Base-by-base conservation (phyloP, 2,329 filamentous ascomycete genomes). In the Aspergillus brasiliensis region DNA sequence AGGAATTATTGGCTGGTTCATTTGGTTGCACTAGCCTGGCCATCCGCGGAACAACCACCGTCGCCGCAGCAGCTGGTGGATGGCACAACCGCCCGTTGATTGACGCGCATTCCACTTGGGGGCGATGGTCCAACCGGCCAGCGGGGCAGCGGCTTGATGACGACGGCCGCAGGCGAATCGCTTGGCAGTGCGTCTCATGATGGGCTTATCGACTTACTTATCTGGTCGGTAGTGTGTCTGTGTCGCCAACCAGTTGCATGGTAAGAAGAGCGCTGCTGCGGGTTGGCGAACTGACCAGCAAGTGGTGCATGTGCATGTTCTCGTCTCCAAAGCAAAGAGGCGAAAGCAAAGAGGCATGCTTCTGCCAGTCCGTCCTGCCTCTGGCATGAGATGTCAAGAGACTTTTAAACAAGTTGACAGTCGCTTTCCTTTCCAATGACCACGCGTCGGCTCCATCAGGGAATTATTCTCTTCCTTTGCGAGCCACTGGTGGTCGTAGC, bases 61-160 rank as follows among this genome's bases (percentile, higher is more conserved):
- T 37, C 8, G 40, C 19, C 19, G 19, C 38, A 55, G 40, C 52
- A 31, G 31, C 51, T 52, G 51, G 34, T 34, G 31, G 31, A 34
- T 44, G 40, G 52, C 23, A 46, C 52, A 34, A 55, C 40, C 52
- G 28, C 40, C 38, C 40, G 19, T 55, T 55, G 52, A 46, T 55
- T 55, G 52, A 46, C 52, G 52, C 52, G 52, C 52, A 55, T 55
- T 55, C 52, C 52, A 25, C 42, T 46, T 31, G 52, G 51, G 37
- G 38, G 15, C 38, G 25, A 55, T 19, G 52, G 52, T 19, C 25
- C 52, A 19, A 55, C 17, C 52, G 52, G 52, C 13, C 40, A 40
- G 52, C 52, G 52, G 52, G 52, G 52, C 52, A n/a, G 34, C 38
- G 27, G 27, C 25, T 55, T 27, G 51, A 28, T 55, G 52, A 55